These are phyloP conservation scores for Amphirosellinia nigrospora DNA, from an alignment of 495 filamentous ascomycete genomes.

Conservation along the genomic window DNA sequence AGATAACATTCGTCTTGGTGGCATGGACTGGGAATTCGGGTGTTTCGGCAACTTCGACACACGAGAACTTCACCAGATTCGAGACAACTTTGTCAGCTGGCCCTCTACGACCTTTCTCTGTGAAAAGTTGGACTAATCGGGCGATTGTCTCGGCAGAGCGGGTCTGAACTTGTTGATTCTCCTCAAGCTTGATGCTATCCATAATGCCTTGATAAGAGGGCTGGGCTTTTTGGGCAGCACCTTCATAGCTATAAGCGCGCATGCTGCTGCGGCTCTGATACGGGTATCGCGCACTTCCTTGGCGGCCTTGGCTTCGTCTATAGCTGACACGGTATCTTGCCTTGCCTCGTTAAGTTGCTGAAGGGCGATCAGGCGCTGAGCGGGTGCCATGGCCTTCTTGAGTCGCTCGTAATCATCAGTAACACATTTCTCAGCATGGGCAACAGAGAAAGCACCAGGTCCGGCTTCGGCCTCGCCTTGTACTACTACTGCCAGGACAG, in stretches of 20 bases:
- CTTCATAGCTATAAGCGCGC: constrained; percentile 83
- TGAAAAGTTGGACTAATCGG: constrained; percentile 83
- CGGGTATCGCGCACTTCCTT: constrained; percentile 87
- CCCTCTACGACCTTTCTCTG: constrained; percentile 71
- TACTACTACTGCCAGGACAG: constrained; percentile 81
- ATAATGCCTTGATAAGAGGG: constrained; percentile 89
- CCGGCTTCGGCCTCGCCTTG: constrained; percentile 92
- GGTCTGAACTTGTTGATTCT: constrained; percentile 86
- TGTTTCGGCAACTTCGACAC: constrained; percentile 95
- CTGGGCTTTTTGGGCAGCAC: constrained; percentile 89
- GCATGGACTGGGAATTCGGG: constrained; percentile 89
- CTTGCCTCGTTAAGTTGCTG: constrained; percentile 78
- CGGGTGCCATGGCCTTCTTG: constrained; percentile 81
- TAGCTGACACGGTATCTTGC: constrained; percentile 67
- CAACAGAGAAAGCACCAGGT: constrained; percentile 86
- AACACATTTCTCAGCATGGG: constrained; percentile 84
- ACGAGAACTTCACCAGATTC: constrained; percentile 95
- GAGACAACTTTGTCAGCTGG: constrained; percentile 92
- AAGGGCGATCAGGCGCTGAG: constrained; percentile 78
- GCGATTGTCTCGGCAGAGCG: constrained; percentile 86
- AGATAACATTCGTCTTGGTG: constrained; percentile 72
- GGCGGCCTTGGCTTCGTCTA: constrained; percentile 76
- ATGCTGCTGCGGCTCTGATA: constrained; percentile 83
- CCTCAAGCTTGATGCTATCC: constrained; percentile 96
- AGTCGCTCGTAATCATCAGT: constrained; percentile 82